phyloP scores from a whole-genome alignment of 352 stramenopile genomes.

The Blastocystis hominis region DNA sequence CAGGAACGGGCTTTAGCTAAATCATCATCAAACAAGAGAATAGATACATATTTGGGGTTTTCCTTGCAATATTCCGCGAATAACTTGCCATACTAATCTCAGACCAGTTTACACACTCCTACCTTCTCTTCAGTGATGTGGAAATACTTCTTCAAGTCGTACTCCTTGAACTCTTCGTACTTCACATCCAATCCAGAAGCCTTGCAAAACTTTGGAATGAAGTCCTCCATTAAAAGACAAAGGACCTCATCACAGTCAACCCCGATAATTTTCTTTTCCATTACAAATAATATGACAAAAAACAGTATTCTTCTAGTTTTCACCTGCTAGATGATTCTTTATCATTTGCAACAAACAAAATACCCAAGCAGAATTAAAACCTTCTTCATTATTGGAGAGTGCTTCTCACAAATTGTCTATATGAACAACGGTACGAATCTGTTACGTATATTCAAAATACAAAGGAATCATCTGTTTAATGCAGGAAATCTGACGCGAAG shows the following conservation, averaged over 20 bases:
- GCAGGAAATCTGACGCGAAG: conserved; percentile 19
- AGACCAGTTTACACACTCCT: neutral
- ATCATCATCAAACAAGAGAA: neutral
- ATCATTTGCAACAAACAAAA: neutral
- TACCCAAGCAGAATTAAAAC: neutral
- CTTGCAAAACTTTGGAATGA: conserved; percentile 3
- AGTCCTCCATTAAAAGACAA: conserved; percentile 23
- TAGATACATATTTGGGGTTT: neutral
- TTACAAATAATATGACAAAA: neutral
- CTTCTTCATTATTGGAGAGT: too few relatives aligned
- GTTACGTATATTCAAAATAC: conserved; percentile 46
- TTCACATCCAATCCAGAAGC: neutral
- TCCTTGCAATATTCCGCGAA: conserved; percentile 14
- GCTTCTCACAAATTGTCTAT: too few relatives aligned
- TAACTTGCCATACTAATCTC: neutral
- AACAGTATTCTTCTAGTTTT: neutral
- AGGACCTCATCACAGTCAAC: conserved; percentile 46
- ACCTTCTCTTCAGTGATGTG: neutral
- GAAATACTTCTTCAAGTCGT: conserved; percentile 42
- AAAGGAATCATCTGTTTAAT: conserved; percentile 15
- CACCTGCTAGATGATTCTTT: neutral
- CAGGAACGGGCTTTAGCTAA: neutral
- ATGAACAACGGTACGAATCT: too few relatives aligned
- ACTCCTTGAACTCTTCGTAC: conserved; percentile 46
- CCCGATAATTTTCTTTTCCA: conserved; percentile 39